Percentiles rank a stretch among this genome's conserved stretches.
These are phyloP conservation scores for Fusarium brevicatenulatum DNA, from an alignment of 2,329 filamentous ascomycete species.

Conservation along the genomic window DNA sequence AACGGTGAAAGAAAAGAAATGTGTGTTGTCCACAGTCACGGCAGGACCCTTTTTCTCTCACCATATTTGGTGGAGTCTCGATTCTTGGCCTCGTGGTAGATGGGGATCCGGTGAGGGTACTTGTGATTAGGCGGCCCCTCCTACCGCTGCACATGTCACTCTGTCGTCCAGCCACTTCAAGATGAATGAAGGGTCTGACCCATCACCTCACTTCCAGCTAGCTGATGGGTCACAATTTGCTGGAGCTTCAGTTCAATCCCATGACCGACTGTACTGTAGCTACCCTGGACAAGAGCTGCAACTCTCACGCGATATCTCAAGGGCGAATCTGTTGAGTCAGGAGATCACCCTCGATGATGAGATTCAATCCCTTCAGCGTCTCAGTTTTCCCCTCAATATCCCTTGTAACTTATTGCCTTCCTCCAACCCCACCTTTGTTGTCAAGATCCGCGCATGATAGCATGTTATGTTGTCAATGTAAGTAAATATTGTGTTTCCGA, in stretches of 20 bases:
- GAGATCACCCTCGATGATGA: conserved; percentile 3
- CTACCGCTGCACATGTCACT: conserved; percentile 20
- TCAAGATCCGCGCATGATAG: conserved; percentile 13
- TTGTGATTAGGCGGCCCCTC: conserved; percentile 12
- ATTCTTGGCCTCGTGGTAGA: conserved; percentile 29
- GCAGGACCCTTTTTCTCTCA: conserved; percentile 17
- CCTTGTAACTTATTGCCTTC: background rate
- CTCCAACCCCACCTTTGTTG: conserved; percentile 6
- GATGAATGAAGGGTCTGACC: conserved; percentile 19
- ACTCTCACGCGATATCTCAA: conserved; percentile 6
- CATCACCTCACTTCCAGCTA: conserved; percentile 31
- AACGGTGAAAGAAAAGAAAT: conserved; percentile 3
- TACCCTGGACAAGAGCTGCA: conserved; percentile 30
- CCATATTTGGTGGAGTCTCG: conserved; percentile 16
- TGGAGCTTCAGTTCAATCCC: conserved; percentile 10
- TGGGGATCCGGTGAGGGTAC: conserved; percentile 6
- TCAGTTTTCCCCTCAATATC: background rate
- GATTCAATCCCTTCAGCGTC: background rate
- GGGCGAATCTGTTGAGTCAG: conserved; percentile 18
- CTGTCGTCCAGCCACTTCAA: conserved; percentile 20
- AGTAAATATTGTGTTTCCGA: conserved; percentile 31
- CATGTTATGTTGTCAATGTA: conserved; percentile 11
- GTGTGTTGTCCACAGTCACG: conserved; percentile 14
- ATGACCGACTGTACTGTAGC: conserved; percentile 12
- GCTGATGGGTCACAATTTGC: conserved; percentile 30